A percentile compares a stretch with the other conserved stretches of the same genome.
These are phyloP conservation scores for Metschnikowia koreensis DNA, from an alignment of 805 yeast species.

Conservation along the genomic window DNA sequence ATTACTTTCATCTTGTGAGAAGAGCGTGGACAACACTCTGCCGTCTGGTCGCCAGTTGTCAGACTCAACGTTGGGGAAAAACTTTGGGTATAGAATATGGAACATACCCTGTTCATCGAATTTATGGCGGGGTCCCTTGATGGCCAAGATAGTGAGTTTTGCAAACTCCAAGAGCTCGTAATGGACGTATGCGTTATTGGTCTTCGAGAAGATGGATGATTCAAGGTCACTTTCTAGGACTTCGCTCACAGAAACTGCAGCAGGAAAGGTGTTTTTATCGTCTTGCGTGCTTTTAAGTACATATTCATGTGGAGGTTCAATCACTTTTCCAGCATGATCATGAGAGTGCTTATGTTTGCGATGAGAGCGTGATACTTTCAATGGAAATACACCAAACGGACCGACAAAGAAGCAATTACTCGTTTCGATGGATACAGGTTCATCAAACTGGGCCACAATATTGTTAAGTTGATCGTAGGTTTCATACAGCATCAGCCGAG, in stretches of 20 bases:
- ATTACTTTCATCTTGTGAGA: constrained; percentile 8
- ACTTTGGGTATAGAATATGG: constrained; percentile 44
- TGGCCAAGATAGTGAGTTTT: constrained; percentile 39
- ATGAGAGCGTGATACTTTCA: not conserved
- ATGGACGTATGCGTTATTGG: constrained; percentile 35
- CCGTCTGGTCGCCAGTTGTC: constrained; percentile 39
- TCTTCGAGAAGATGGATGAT: constrained; percentile 24
- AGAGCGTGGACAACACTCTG: constrained; percentile 19
- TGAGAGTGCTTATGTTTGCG: not conserved
- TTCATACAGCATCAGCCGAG: constrained; percentile 31
- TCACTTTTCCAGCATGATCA: not conserved
- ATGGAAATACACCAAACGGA: constrained; percentile 11
- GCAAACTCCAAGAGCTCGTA: constrained; percentile 34
- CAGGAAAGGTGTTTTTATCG: not conserved
- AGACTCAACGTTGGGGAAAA: constrained; percentile 41
- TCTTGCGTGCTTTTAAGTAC: not conserved
- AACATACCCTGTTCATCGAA: constrained; percentile 42
- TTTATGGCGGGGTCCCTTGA: constrained; percentile 38
- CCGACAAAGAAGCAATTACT: constrained; percentile 3
- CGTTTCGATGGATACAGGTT: not conserved
- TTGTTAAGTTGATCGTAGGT: constrained; percentile 40
- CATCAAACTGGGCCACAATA: constrained; percentile 34
- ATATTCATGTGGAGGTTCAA: not conserved
- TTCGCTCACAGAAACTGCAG: constrained; percentile 2
- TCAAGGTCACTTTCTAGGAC: constrained; percentile 18